Conservation (phyloP, 306 rosid species). For the Castanea crenata region DNA sequence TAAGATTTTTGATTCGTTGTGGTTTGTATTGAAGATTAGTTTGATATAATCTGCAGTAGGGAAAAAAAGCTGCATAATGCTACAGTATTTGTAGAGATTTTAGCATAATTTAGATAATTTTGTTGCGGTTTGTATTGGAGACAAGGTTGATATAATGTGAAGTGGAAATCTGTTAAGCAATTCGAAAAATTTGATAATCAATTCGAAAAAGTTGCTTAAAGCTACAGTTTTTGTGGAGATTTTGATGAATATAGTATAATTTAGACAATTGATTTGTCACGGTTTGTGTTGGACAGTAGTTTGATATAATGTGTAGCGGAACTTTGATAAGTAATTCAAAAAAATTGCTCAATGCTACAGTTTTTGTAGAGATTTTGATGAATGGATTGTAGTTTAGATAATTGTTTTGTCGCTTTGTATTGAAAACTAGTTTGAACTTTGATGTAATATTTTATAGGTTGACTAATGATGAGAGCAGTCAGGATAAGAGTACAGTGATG, state of each 20-base stretch:
- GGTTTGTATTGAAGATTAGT: not conserved
- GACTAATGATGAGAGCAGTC: constrained; percentile 54
- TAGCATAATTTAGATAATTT: not conserved
- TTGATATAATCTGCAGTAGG: no score
- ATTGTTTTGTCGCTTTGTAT: not conserved
- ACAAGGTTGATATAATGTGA: not conserved
- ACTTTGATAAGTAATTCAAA: not conserved
- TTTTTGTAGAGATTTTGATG: not conserved
- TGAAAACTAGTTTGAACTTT: not conserved
- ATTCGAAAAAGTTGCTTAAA: not conserved
- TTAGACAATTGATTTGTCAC: not conserved
- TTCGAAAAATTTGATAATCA: no score
- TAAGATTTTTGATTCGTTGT: not conserved
- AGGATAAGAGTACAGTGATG: constrained; percentile 46
- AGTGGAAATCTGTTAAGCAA: not conserved
- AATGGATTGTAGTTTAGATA: not conserved
- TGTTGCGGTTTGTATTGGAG: not conserved
- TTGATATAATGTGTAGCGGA: no score
- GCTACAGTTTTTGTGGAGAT: not conserved
- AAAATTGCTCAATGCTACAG: not conserved
- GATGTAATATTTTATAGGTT: constrained; percentile 31
- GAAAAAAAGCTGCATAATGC: not conserved
- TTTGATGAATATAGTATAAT: not conserved
- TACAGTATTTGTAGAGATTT: not conserved
- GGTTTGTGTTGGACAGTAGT: not conserved